Base-by-base conservation (phyloP, 345 rosid species). In the Moricandia arvensis region DNA sequence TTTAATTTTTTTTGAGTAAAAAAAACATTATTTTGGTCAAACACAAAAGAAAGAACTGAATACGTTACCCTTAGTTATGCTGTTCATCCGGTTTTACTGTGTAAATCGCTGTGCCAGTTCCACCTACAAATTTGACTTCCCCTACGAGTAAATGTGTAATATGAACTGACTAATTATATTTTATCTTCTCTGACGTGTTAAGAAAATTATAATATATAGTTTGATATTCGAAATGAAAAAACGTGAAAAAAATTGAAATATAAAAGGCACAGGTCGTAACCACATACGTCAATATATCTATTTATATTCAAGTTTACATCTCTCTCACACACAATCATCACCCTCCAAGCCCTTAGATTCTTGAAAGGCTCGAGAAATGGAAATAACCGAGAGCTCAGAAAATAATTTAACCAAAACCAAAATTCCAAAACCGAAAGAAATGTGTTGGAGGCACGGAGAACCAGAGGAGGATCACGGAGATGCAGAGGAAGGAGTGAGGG, bases 291-390 rank as follows among this genome's bases (percentile, higher is more conserved):
- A 67, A 59, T 9, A 45, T 29, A 21, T 21, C 53, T 51, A 37
- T 69, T 17, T 76, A 68, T 26, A 34, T 16, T 33, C 41, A 58
- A 31, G 8, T 33, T 10, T 62, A 12, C 47, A 6, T 62, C 74
- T 34, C 35, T 43, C 31, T 11, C 26, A 7, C 76, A 63, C 2
- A 21, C 24, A 21, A 21, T 21, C 24, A 33, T 7, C 8, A 31
- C 24, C 17, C 43, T 6, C 59, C 10, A 59, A 59, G 41, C 64
- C 69, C 58, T 10, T 54, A n/a, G 24, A 86, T 79, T 82, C 81
- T 3, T 82, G 71, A 63, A 77, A 89, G 24, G 83, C 82, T 85
- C 59, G 81, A 81, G 82, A 75, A 34, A 75, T 68, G 80, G 79
- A 85, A 74, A 82, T 82, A 68, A 72, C 82, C 51, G 79, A 77